phyloP scores from a whole-genome alignment of 129 eudicot genomes.

The Chrysanthemum lavandulifolium region DNA sequence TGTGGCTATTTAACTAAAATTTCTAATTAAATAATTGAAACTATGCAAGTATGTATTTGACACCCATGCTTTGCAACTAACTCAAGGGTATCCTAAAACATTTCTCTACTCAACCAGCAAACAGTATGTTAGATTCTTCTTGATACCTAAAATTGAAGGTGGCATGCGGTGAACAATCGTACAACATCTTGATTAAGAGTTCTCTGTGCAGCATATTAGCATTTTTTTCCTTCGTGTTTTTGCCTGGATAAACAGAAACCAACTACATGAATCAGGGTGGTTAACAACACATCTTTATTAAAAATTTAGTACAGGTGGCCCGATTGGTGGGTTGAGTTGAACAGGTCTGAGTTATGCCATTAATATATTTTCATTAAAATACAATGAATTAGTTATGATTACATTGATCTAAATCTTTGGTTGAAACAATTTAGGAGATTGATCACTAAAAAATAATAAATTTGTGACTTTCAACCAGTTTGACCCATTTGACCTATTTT shows the following conservation, averaged over 20 bases:
- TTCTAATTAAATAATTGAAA: slow-evolving; percentile 12
- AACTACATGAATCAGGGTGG: background rate
- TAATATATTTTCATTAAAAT: no score
- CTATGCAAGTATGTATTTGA: background rate
- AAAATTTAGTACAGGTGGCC: slow-evolving; percentile 1
- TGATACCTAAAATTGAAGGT: slow-evolving; percentile 16
- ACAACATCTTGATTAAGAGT: background rate
- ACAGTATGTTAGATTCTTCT: slow-evolving; percentile 24
- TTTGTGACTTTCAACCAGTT: background rate
- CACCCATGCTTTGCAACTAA: slow-evolving; percentile 23
- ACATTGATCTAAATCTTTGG: background rate
- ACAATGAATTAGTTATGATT: background rate
- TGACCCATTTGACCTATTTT: background rate
- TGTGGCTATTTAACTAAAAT: slow-evolving; percentile 4
- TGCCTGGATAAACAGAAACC: background rate
- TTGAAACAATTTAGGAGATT: background rate
- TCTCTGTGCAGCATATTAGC: background rate
- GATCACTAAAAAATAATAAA: no score
- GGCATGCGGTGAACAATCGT: background rate
- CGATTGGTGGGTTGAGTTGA: background rate
- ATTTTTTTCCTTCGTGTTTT: background rate
- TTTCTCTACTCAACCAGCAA: slow-evolving; percentile 18
- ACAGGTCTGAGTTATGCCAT: background rate
- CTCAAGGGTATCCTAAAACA: background rate
- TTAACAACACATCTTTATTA: background rate